Evolutionary conservation across 805 yeast species (phyloP).

Genomic region (Starmerella vitae): DNA sequence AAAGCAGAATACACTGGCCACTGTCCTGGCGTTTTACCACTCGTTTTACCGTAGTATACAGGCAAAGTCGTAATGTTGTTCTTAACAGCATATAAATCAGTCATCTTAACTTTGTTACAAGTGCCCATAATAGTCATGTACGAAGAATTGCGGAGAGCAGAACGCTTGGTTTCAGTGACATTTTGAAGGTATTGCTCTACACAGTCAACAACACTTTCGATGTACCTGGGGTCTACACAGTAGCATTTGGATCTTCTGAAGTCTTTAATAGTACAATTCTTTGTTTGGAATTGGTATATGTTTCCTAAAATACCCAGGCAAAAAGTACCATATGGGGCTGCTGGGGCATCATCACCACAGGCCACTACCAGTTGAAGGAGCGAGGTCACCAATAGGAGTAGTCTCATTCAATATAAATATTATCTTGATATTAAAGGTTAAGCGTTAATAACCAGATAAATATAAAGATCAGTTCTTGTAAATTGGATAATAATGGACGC

Average conservation of each 20-base stretch:
- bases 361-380: neutral
- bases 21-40: constrained; percentile 1
- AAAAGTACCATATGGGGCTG: constrained; percentile 3
- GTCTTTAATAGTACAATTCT: neutral
- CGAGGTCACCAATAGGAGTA: neutral
- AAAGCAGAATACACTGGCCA: constrained; percentile 15
- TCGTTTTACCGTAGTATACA: constrained; percentile 1
- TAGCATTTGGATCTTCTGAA: constrained; percentile 3
- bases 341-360: neutral
- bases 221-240: constrained; percentile 5
- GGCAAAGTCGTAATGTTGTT: constrained; percentile 1
- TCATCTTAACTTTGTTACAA: constrained; percentile 3
- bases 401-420: neutral
- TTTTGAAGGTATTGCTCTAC: constrained; percentile 4
- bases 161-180: neutral
- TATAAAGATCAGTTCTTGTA: neutral
- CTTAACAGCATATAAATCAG: neutral
- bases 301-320: constrained; percentile 6
- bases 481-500: neutral
- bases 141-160: neutral
- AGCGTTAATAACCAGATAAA: neutral
- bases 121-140: neutral
- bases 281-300: constrained; percentile 5
- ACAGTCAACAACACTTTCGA: constrained; percentile 8
- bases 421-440: too few species aligned